Evolutionary conservation across 495 filamentous ascomycete species (phyloP), one percentile per base, ranked within the genome.

Genomic region (Penicillium cinerascens): DNA sequence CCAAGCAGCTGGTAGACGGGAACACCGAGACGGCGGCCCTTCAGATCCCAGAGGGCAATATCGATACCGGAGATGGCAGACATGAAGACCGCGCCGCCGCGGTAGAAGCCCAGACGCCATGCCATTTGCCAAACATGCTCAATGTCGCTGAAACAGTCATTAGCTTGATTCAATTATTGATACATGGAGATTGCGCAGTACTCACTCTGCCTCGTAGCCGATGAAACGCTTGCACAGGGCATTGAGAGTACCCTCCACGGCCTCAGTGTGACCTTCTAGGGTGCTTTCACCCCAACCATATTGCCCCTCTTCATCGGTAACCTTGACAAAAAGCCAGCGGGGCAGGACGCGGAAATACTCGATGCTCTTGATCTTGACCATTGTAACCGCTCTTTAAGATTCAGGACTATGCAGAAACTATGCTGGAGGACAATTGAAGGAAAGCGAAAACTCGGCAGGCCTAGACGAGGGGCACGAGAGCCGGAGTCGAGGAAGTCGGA

Each of bases 281-380:
- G 84, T 87, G 5, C 84, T 84, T 66, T 91, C 88, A 35, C 88
- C 88, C 88, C 88, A 92, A n/a, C 87, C 88, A 52, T 72, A 74
- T 11, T 79, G 70, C 21, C 78, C 82, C 10, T 78, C 76, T 37
- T 83, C 78, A 63, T 87, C 85, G 17, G 77, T 79, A 51, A 91
- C 77, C 59, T 90, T 90, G 56, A 91, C 88, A 54, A 92, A 90
- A 10, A 91, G 78, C 87, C 88, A 92, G 35, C 87, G 74, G 22
- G 87, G 87, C 2, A 83, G 78, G 33, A 89, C 81, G 18, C 87
- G 81, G 64, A 89, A 90, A 64, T 89, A 88, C 60, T 89, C 87
- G 42, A 90, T 85, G 39, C 66, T 76, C 47, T 76, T 75, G 57
- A 90, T 89, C 65, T 82, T 86, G 6, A 74, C 76, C 86, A 88